Base-by-base conservation (phyloP, 2,329 filamentous ascomycete species). In the Fusarium torreyae region DNA sequence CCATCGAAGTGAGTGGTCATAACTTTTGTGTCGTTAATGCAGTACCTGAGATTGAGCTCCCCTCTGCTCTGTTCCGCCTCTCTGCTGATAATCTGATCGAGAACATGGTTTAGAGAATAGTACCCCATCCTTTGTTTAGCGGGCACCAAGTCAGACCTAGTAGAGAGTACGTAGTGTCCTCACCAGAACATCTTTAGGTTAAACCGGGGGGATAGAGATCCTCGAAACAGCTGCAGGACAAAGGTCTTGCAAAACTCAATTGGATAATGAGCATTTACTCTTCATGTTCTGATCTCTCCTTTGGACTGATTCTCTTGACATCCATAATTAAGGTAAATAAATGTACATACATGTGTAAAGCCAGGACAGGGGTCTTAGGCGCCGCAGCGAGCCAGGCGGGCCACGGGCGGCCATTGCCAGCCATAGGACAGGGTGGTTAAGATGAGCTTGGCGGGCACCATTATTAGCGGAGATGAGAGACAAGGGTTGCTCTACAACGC, bases 391-490 rank as follows among this genome's bases (percentile, higher is more conserved):
- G 66, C 62, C 66, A 74, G 64, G 55, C 52, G 57, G 61, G 54
- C 55, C 63, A 48, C 42, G 53, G 61, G 36, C 63, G 63, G 55
- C 68, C 61, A 58, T 68, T 60, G 61, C 36, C 63, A 66, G 57
- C 68, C 61, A 58, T 68, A 63, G 55, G 61, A 69, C 69, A 71
- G 66, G 67, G 72, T 66, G 64, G 65, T 73, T 75, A 74, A 75
- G 69, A 75, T 75, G 73, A 74, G 73, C 70, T 66, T 74, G 73
- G 72, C 73, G 70, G 72, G 66, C 69, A 75, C 69, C 71, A 71
- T 74, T 51, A 72, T 73, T 74, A 75, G 74, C 74, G 74, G 74
- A 75, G 73, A 75, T 75, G 73, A 75, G 71, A 66, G 68, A 74
- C 71, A 69, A 63, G 64, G 54, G 43, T 22, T 39, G 28, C 42